Conservation (phyloP, 441 rosid genomes). For the Heliophila coronopifolia region DNA sequence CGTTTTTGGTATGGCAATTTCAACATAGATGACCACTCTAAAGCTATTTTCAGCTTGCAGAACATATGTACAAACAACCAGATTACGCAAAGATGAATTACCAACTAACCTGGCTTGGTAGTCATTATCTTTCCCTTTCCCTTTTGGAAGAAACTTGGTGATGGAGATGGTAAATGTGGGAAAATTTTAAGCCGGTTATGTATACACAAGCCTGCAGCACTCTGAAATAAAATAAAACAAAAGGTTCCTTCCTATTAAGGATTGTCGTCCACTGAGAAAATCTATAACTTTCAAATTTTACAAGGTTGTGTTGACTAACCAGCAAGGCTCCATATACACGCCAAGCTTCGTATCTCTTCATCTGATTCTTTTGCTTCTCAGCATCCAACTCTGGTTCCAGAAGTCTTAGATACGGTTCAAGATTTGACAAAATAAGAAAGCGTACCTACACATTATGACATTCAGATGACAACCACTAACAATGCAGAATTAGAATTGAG, state of each 20-base stretch:
- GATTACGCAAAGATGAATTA: too few relatives aligned
- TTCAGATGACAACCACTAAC: not conserved
- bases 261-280: constrained; percentile 4
- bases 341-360: constrained; percentile 91
- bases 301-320: constrained; percentile 41
- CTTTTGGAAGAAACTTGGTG: constrained; percentile 35
- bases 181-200: constrained; percentile 65
- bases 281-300: not conserved
- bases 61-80: too few relatives aligned
- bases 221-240: constrained; percentile 34
- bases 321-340: constrained; percentile 78
- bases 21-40: too few relatives aligned
- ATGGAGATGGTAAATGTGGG: constrained; percentile 52
- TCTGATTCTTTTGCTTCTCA: constrained; percentile 76
- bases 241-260: not conserved
- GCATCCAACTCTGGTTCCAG: constrained; percentile 86
- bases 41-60: too few relatives aligned
- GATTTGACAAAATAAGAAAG: constrained; percentile 70
- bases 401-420: constrained; percentile 64
- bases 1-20: too few relatives aligned
- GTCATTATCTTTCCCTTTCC: constrained; percentile 43
- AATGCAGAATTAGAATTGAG: not conserved
- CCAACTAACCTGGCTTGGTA: constrained; percentile 43
- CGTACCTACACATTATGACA: constrained; percentile 45
- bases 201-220: constrained; percentile 63